Evolutionary conservation across 169 alveolate species (phyloP).

Genomic region (Plasmodium ovale): DNA sequence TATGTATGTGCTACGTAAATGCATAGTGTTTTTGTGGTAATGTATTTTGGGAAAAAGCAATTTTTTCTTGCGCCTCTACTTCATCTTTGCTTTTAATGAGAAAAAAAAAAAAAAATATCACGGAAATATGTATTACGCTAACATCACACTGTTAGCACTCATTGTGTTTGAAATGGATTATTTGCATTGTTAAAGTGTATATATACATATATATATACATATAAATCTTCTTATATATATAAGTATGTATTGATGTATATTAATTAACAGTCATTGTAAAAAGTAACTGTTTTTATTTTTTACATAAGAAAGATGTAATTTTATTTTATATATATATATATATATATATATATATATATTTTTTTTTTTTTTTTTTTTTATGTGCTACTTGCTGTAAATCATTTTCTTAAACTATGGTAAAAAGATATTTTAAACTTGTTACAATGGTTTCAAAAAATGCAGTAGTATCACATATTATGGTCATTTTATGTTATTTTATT

Average conservation of each 20-base stretch:
- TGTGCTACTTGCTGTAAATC: too few relatives aligned
- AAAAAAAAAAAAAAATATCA: conserved; percentile 10
- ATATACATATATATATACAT: not conserved
- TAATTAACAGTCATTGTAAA: not conserved
- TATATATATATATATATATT: too few relatives aligned
- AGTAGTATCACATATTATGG: too few relatives aligned
- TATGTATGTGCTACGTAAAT: conserved; percentile 13
- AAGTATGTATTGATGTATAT: not conserved
- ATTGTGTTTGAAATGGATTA: not conserved
- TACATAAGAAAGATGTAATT: too few relatives aligned
- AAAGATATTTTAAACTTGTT: too few relatives aligned
- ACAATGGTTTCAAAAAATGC: too few relatives aligned
- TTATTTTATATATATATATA: too few relatives aligned
- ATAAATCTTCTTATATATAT: not conserved
- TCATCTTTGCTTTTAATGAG: conserved; percentile 18
- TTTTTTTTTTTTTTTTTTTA: too few relatives aligned
- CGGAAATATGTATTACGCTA: conserved; percentile 3
- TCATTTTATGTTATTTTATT: not conserved
- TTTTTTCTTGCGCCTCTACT: not conserved
- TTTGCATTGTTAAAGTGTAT: not conserved
- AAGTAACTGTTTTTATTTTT: too few relatives aligned
- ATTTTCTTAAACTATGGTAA: too few relatives aligned
- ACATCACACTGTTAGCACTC: conserved; percentile 10
- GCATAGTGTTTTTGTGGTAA: conserved; percentile 4
- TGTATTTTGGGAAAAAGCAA: conserved; percentile 3